Conservation (phyloP, 1,284 basidiomycete species). For the Rhodotorula sp. region DNA sequence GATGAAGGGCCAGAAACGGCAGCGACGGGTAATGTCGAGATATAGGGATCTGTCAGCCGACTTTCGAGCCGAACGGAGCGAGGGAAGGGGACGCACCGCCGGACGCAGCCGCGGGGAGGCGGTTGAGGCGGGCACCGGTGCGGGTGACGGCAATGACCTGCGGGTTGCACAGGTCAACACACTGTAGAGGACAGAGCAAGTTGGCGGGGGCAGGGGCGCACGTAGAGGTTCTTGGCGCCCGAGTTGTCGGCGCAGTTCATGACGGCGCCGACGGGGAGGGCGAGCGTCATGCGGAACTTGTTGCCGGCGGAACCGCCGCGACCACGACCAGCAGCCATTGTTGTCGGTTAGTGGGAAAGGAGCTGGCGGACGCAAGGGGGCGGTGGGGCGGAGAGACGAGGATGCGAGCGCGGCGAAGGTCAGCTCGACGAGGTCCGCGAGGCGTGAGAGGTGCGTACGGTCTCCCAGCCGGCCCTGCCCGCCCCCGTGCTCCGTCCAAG, state of each 20-base stretch:
- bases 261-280: slow-evolving; percentile 90
- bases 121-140: slow-evolving; percentile 93
- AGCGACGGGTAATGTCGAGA: not conserved
- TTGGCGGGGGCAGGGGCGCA: slow-evolving; percentile 12
- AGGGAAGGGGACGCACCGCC: slow-evolving; percentile 54
- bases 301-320: slow-evolving; percentile 65
- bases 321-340: slow-evolving; percentile 45
- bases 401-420: not conserved
- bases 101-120: slow-evolving; percentile 95
- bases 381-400: not conserved
- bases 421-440: not conserved
- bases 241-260: slow-evolving; percentile 99
- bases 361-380: slow-evolving; percentile 11
- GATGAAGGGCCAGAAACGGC: not conserved
- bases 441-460: no score
- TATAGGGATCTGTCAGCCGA: not conserved
- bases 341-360: slow-evolving; percentile 29
- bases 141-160: slow-evolving; percentile 83
- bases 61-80: no score
- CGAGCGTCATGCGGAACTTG: slow-evolving; percentile 96
- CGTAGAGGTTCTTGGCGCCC: slow-evolving; percentile 91
- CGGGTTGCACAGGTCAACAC: not conserved
- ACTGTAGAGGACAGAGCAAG: not conserved
- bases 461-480: no score
- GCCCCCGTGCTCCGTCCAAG: no score